Conservation (phyloP, 139 green algal genomes). For the Micromonas pusilla region DNA sequence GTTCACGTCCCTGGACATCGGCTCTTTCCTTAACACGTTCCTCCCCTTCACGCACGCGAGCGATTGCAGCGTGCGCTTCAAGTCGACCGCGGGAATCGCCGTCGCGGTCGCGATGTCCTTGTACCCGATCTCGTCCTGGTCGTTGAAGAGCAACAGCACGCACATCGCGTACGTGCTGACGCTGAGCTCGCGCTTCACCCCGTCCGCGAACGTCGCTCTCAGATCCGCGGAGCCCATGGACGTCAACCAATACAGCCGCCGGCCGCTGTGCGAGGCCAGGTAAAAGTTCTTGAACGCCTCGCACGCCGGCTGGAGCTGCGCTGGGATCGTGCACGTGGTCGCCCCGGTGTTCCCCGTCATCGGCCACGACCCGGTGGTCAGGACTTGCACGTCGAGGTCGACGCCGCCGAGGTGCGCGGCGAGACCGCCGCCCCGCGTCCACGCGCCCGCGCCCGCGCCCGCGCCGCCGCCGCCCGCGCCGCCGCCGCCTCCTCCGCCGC, state of each 20-base stretch:
- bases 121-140: constrained; percentile 54
- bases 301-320: constrained; percentile 65
- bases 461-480: not conserved
- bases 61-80: constrained; percentile 81
- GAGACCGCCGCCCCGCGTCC: not conserved
- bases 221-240: constrained; percentile 91
- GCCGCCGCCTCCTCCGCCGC: not conserved
- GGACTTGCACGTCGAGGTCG: constrained; percentile 51
- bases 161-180: constrained; percentile 82
- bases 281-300: constrained; percentile 81
- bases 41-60: constrained; percentile 86
- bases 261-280: constrained; percentile 58
- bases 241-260: constrained; percentile 91
- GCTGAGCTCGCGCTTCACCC: constrained; percentile 74
- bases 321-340: constrained; percentile 71
- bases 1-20: constrained; percentile 71
- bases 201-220: constrained; percentile 46
- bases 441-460: not conserved
- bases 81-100: constrained; percentile 68
- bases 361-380: constrained; percentile 93
- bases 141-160: constrained; percentile 95
- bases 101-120: constrained; percentile 61
- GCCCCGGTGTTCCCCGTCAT: constrained; percentile 39
- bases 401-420: not conserved
- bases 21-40: constrained; percentile 84